These are phyloP conservation scores for Tephrocybe sp. DNA, from an alignment of 768 basidiomycete species.

Conservation along the genomic window DNA sequence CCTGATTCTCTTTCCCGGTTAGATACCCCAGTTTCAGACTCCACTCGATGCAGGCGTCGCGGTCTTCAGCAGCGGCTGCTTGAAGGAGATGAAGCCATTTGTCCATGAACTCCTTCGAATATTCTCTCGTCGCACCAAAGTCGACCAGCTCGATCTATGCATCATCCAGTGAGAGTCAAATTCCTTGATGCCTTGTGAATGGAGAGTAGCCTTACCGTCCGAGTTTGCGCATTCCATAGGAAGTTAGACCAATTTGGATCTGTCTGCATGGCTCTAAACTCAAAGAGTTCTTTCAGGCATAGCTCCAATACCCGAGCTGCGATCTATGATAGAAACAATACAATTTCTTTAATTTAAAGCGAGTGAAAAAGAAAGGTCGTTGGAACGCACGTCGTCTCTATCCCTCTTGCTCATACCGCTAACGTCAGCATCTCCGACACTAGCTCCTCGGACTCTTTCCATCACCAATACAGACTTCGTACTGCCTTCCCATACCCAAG, in stretches of 20 bases:
- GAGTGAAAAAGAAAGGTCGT: background rate
- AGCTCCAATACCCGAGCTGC: slow-evolving; percentile 78
- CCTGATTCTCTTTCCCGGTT: slow-evolving; percentile 84
- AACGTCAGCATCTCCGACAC: slow-evolving; percentile 66
- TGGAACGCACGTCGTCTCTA: slow-evolving; percentile 62
- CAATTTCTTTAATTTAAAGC: background rate
- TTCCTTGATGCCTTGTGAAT: background rate
- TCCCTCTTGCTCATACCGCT: slow-evolving; percentile 57
- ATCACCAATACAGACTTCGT: slow-evolving; percentile 86
- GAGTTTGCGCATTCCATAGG: slow-evolving; percentile 71
- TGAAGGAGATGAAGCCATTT: slow-evolving; percentile 82
- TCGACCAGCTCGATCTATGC: slow-evolving; percentile 82
- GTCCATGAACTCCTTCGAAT: slow-evolving; percentile 84
- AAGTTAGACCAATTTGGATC: slow-evolving; percentile 99
- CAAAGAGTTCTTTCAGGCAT: slow-evolving; percentile 87
- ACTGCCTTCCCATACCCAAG: slow-evolving; percentile 82
- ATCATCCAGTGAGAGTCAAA: background rate
- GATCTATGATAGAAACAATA: slow-evolving; percentile 54
- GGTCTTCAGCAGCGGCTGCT: slow-evolving; percentile 71
- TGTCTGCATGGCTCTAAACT: slow-evolving; percentile 94
- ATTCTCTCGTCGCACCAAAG: slow-evolving; percentile 92
- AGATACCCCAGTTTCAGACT: slow-evolving; percentile 87
- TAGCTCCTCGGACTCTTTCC: slow-evolving; percentile 78
- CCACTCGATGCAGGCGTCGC: slow-evolving; percentile 62
- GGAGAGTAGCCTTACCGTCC: slow-evolving; percentile 42